Evolutionary conservation across 345 rosid species (phyloP).

Genomic region (Arabidopsis arenosa): DNA sequence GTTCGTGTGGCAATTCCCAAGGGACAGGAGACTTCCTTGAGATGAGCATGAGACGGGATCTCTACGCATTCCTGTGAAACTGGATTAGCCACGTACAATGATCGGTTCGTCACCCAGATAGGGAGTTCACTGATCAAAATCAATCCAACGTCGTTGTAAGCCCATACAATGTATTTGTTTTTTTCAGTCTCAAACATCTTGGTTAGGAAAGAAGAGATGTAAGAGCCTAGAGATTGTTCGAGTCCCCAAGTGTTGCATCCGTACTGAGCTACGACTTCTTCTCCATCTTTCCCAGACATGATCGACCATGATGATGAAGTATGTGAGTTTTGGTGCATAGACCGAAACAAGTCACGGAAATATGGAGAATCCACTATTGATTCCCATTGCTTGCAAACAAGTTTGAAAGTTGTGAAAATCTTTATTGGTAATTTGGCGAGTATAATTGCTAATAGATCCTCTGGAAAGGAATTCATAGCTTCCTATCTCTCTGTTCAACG

Average conservation of each 20-base stretch:
- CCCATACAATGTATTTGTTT: not conserved
- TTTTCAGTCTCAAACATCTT: not conserved
- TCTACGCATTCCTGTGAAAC: not conserved
- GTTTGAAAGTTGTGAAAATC: not conserved
- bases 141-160: not conserved
- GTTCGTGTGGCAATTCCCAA: not conserved
- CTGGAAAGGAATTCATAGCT: not conserved
- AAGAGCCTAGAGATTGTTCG: not conserved
- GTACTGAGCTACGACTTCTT: not conserved
- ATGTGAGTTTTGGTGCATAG: not conserved
- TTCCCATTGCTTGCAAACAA: not conserved
- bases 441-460: not conserved
- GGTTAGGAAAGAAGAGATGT: not conserved
- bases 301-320: slow-evolving; percentile 23
- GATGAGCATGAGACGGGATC: not conserved
- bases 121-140: not conserved
- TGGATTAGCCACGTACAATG: slow-evolving; percentile 1
- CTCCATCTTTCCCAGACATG: not conserved
- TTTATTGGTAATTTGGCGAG: not conserved
- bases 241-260: slow-evolving; percentile 14
- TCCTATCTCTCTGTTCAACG: not conserved
- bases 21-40: not conserved
- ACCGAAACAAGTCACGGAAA: not conserved
- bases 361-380: not conserved
- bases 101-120: not conserved